Percentiles rank a stretch among this genome's conserved stretches.
Evolutionary conservation across 495 filamentous ascomycete genomes (phyloP).

Genomic region (Amorphotheca resinae): DNA sequence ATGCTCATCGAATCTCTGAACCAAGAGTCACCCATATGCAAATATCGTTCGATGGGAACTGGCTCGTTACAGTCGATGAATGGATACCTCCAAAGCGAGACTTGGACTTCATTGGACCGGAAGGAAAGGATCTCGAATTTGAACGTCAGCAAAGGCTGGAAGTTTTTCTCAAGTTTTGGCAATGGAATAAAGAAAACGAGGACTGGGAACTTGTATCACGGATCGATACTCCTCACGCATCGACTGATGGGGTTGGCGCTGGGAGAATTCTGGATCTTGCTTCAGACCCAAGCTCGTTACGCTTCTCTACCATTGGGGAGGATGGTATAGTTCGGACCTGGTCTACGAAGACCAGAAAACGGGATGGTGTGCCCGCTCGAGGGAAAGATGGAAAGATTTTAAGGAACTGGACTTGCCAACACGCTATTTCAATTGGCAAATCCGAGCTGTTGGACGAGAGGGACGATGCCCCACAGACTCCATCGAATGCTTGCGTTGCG

Average conservation of each 20-base stretch:
- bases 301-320: slow-evolving; percentile 74
- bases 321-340: slow-evolving; percentile 70
- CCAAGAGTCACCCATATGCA: slow-evolving; percentile 62
- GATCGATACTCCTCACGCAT: slow-evolving; percentile 69
- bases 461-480: slow-evolving; percentile 7
- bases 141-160: slow-evolving; percentile 45
- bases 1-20: slow-evolving; percentile 52
- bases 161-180: slow-evolving; percentile 84
- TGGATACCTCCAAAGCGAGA: slow-evolving; percentile 67
- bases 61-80: slow-evolving; percentile 84
- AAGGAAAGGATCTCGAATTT: slow-evolving; percentile 23
- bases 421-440: slow-evolving; percentile 40
- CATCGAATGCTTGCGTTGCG: slow-evolving; percentile 40
- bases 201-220: slow-evolving; percentile 66
- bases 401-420: slow-evolving; percentile 62
- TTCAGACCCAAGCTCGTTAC: slow-evolving; percentile 47
- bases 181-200: slow-evolving; percentile 47
- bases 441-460: slow-evolving; percentile 27
- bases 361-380: slow-evolving; percentile 47
- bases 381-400: slow-evolving; percentile 38
- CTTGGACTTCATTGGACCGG: slow-evolving; percentile 33
- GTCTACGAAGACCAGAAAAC: slow-evolving; percentile 51
- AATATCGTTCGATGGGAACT: slow-evolving; percentile 66
- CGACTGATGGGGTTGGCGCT: slow-evolving; percentile 25
- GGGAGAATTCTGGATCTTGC: slow-evolving; percentile 57